These are phyloP conservation scores for Leccinum boreale DNA, from an alignment of 768 basidiomycete species.

Conservation along the genomic window DNA sequence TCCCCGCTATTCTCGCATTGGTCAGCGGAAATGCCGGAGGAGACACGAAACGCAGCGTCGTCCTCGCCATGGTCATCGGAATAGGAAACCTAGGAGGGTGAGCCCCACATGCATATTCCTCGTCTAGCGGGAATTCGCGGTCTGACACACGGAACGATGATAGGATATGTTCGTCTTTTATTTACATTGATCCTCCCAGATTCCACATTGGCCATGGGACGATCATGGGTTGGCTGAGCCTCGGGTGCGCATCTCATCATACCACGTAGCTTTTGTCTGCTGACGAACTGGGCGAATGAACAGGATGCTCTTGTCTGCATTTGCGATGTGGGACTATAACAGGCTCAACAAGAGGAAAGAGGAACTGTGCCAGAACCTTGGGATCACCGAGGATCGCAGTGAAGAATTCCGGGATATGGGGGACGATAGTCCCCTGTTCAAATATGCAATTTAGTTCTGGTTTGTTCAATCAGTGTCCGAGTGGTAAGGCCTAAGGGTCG, in stretches of 20 bases:
- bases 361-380: slow-evolving; percentile 39
- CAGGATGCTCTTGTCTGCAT: slow-evolving; percentile 38
- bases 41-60: slow-evolving; percentile 49
- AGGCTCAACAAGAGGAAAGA: slow-evolving; percentile 49
- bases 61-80: slow-evolving; percentile 51
- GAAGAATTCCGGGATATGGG: slow-evolving; percentile 48
- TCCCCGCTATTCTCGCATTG: slow-evolving; percentile 51
- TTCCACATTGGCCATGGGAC: slow-evolving; percentile 38
- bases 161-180: slow-evolving; percentile 41
- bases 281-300: slow-evolving; percentile 23
- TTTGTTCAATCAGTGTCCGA: background rate
- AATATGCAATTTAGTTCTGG: slow-evolving; percentile 29
- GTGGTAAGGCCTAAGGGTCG: background rate
- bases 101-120: slow-evolving; percentile 17
- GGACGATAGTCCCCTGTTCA: slow-evolving; percentile 54
- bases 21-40: slow-evolving; percentile 53
- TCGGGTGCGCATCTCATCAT: slow-evolving; percentile 19
- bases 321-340: slow-evolving; percentile 48
- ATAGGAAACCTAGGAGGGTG: slow-evolving; percentile 55
- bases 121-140: background rate
- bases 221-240: slow-evolving; percentile 34
- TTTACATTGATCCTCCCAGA: slow-evolving; percentile 38
- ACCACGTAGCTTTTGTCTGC: slow-evolving; percentile 13
- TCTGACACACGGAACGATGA: slow-evolving; percentile 1
- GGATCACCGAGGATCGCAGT: slow-evolving; percentile 37